phyloP scores from a whole-genome alignment of 176 grass and related monocot species.

The Leersia perrieri region DNA sequence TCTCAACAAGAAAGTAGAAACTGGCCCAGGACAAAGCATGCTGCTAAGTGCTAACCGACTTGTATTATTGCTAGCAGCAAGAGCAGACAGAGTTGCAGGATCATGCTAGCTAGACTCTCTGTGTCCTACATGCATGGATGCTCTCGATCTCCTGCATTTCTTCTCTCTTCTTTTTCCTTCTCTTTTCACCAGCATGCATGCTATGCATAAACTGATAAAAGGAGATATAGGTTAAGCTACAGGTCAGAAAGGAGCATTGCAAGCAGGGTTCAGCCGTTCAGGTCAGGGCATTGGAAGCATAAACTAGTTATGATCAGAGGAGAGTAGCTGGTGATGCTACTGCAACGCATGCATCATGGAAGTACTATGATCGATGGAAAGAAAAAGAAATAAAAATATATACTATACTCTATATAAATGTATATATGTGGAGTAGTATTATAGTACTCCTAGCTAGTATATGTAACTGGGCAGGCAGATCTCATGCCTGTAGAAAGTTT shows the following conservation, averaged over 20 bases:
- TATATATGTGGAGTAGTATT: no score
- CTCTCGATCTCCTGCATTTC: background rate
- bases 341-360: background rate
- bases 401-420: background rate
- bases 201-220: background rate
- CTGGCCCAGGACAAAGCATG: background rate
- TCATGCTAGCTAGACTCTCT: background rate
- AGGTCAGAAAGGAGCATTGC: slow-evolving; percentile 1
- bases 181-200: background rate
- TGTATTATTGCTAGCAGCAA: background rate
- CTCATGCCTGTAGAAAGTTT: background rate
- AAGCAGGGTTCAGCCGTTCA: slow-evolving; percentile 5
- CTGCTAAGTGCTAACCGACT: background rate
- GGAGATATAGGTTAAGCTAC: background rate
- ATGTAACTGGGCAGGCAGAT: background rate
- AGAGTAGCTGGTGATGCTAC: slow-evolving; percentile 23
- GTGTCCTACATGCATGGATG: background rate
- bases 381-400: background rate
- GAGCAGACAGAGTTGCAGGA: background rate
- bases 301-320: slow-evolving; percentile 13
- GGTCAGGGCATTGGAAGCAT: slow-evolving; percentile 28
- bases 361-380: background rate
- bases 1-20: background rate
- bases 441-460: background rate
- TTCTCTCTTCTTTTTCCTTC: background rate